Conservation (phyloP, 148 eudicot genomes). For the Polygonum aviculare region DNA sequence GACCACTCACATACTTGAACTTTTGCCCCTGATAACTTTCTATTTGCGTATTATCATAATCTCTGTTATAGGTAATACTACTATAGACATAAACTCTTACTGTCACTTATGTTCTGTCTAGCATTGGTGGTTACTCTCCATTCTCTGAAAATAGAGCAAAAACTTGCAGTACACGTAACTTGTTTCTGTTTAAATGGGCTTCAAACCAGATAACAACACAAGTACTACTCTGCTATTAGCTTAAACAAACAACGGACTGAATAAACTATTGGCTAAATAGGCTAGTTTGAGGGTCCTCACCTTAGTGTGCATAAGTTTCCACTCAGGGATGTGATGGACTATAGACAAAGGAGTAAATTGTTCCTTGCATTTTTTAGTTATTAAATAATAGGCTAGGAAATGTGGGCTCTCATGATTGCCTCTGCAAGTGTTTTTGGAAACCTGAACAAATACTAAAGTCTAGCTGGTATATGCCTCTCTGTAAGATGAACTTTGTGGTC, state of each 20-base stretch:
- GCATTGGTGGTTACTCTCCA: background rate
- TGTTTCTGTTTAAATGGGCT: background rate
- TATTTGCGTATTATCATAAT: background rate
- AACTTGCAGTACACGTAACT: background rate
- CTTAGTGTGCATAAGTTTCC: background rate
- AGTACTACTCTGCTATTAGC: background rate
- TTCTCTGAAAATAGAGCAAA: background rate
- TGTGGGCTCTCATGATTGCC: background rate
- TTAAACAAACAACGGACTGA: background rate
- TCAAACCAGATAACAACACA: background rate
- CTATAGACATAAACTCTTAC: background rate
- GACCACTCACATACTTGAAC: background rate
- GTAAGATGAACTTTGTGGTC: background rate
- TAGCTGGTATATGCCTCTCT: background rate
- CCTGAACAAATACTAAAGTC: background rate
- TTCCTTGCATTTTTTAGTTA: background rate
- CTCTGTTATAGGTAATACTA: background rate
- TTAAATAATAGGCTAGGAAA: background rate
- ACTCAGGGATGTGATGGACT: background rate
- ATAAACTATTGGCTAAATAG: background rate
- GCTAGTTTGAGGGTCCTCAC: background rate
- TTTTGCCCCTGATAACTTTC: background rate
- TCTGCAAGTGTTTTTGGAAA: background rate
- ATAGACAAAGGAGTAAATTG: background rate
- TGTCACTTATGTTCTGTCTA: background rate